These are phyloP conservation scores for Kondoa malvinella DNA, from an alignment of 768 basidiomycete genomes.

Conservation along the genomic window DNA sequence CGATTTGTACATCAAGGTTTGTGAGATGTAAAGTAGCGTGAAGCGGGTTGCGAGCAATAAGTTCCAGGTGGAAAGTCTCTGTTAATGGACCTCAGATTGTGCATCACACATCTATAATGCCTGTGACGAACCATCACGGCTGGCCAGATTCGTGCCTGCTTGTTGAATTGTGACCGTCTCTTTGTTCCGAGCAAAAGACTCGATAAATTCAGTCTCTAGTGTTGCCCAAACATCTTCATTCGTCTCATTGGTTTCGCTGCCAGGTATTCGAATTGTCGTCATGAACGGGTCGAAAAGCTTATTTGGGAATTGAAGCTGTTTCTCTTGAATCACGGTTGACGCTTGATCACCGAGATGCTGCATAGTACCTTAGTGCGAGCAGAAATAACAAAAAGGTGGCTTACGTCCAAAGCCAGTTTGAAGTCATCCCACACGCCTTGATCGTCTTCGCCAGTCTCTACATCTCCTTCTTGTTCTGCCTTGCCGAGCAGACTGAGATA, in stretches of 20 bases:
- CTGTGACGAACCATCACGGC: background rate
- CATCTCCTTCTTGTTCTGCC: constrained; percentile 26
- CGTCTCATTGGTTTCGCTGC: constrained; percentile 32
- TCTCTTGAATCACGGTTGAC: constrained; percentile 33
- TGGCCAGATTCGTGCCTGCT: background rate
- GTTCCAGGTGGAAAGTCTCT: constrained; percentile 31
- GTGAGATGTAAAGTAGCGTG: constrained; percentile 29
- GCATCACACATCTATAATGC: background rate
- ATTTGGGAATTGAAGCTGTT: constrained; percentile 47
- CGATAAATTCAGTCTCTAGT: constrained; percentile 9
- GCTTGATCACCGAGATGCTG: constrained; percentile 23
- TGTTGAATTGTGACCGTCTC: background rate
- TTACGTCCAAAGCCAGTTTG: constrained; percentile 54
- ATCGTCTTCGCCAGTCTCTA: constrained; percentile 23
- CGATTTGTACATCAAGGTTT: constrained; percentile 19
- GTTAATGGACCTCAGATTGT: background rate
- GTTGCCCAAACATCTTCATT: constrained; percentile 6
- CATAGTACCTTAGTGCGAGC: background rate
- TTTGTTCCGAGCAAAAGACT: background rate
- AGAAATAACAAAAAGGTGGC: background rate
- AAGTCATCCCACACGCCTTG: constrained; percentile 54
- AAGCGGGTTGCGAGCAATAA: constrained; percentile 31
- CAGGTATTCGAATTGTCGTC: constrained; percentile 45
- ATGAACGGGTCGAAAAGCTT: constrained; percentile 46
- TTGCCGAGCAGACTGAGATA: constrained; percentile 51